Base-by-base conservation (phyloP, 257 asterid species). In the Solanum rostratum region DNA sequence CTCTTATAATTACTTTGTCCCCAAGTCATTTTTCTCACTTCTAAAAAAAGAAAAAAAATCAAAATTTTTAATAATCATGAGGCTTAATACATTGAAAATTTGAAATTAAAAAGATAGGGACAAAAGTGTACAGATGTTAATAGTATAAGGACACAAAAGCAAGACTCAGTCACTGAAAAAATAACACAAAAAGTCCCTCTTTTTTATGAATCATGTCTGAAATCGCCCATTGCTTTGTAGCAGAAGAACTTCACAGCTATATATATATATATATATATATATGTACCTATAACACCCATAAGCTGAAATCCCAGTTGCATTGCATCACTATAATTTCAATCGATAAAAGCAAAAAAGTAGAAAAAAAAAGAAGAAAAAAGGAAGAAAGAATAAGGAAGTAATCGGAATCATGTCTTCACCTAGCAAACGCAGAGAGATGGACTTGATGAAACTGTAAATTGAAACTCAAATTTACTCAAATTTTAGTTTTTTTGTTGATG, bases 391-490 rank as follows among this genome's bases (percentile, higher is more conserved):
- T 22, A 9, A 60, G 7, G 41, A 68, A 37, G 27, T 41, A 41
- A 60, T 71, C 57, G 84, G 76, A 88, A 85, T 68, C 92, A 95
- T 94, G 98, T 92, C 98, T 88, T 94, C 96, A 57, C 97, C 98
- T 81, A 94, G 92, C 96, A 94, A 93, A 83, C 95, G 98, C 88
- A 87, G 98, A 84, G 98, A 95, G 86, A 94, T 94, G 98, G 98
- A 95, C 89, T 89, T 95, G 92, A 93, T 93, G 98, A 94, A 95
- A 90, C 95, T 95, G 98, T 95, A 95, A 53, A 85, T 76, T 57
- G 22, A 29, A 22, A 54, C 69, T 80, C 80, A 12, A 89, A 73
- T 81, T 82, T 39, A 29, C 45, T 70, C 45, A 59, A 73, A 81
- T n/a, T 84, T 83, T n/a, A 30, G 52, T 74, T 53, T 54, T 82